Conservation (phyloP, 2,329 filamentous ascomycete species). For the Cordyceps farinosa region DNA sequence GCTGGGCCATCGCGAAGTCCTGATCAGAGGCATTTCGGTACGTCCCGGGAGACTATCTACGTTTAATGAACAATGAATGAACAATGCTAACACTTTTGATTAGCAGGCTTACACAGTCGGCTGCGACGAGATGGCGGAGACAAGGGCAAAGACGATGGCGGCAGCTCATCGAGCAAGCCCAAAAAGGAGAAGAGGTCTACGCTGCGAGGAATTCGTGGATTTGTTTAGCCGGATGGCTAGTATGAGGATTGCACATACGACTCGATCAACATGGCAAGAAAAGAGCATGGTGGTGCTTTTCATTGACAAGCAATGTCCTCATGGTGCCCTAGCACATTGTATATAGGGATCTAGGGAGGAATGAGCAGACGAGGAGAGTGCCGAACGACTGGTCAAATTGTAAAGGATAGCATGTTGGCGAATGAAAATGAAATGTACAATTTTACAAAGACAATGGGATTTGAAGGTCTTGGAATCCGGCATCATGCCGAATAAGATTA, state of each 20-base stretch:
- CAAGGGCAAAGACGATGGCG: slow-evolving; percentile 42
- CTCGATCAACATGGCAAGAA: not conserved
- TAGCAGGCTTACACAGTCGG: slow-evolving; percentile 47
- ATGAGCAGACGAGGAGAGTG: not conserved
- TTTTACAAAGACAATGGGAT: not conserved
- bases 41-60: not conserved
- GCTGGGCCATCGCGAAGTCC: slow-evolving; percentile 30
- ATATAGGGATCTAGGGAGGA: not conserved
- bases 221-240: slow-evolving; percentile 25
- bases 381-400: not conserved
- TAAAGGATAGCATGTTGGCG: not conserved
- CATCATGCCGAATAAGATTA: not conserved
- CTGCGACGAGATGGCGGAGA: slow-evolving; percentile 48
- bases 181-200: slow-evolving; percentile 38
- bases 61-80: not conserved
- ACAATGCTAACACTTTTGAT: not conserved
- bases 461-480: not conserved
- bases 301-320: not conserved
- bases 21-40: slow-evolving; percentile 43
- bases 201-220: slow-evolving; percentile 41
- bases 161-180: slow-evolving; percentile 22
- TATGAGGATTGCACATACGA: not conserved
- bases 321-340: not conserved
- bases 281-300: not conserved
- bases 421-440: not conserved